Evolutionary conservation across 768 basidiomycete genomes (phyloP).

Genomic region (Suillus paluster): DNA sequence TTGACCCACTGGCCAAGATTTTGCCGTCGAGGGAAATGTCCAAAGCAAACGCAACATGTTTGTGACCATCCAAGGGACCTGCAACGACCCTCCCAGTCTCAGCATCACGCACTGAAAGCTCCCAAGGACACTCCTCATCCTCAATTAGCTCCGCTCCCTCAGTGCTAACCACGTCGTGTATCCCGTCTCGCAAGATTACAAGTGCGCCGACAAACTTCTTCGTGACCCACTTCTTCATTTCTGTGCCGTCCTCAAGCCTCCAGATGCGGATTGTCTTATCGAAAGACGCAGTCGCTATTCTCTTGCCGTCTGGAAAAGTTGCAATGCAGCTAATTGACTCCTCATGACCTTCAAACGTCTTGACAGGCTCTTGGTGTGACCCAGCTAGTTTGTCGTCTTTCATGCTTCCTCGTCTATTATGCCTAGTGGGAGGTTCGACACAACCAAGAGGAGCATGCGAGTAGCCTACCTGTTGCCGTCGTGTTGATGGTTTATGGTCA

Average conservation of each 20-base stretch:
- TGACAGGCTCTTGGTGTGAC: background rate
- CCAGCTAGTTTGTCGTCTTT: background rate
- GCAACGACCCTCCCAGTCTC: background rate
- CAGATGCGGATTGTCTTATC: background rate
- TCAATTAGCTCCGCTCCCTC: background rate
- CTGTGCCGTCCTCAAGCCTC: background rate
- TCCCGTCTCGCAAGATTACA: background rate
- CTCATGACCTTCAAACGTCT: background rate
- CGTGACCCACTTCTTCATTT: background rate
- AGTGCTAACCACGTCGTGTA: background rate
- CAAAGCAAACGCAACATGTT: background rate
- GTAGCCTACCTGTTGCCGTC: background rate
- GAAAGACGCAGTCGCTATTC: background rate
- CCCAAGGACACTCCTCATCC: background rate
- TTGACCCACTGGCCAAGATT: slow-evolving; percentile 8
- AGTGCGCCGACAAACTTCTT: background rate
- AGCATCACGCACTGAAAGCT: background rate
- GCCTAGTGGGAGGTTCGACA: background rate
- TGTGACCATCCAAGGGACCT: slow-evolving; percentile 6
- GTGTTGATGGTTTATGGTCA: background rate
- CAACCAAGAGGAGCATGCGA: background rate
- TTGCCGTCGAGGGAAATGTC: slow-evolving; percentile 13
- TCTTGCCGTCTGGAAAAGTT: background rate
- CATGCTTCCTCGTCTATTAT: background rate
- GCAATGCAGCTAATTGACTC: background rate